Conservation (phyloP, 345 rosid genomes). For the Psidium guajava region DNA sequence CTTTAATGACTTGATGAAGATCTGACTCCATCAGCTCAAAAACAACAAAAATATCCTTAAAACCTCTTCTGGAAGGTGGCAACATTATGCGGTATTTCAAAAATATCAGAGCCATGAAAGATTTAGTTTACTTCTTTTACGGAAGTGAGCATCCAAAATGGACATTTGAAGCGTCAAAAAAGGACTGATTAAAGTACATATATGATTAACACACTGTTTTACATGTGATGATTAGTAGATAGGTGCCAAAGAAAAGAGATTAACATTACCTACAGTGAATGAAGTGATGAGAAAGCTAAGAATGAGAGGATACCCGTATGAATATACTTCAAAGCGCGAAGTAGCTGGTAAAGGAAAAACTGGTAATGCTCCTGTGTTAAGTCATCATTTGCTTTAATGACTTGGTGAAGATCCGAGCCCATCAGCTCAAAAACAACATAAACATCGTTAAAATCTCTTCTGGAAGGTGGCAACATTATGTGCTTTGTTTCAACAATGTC, state of each 20-base stretch:
- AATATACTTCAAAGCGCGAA: slow-evolving; percentile 78
- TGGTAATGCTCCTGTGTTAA: slow-evolving; percentile 81
- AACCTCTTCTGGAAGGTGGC: slow-evolving; percentile 81
- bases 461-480: slow-evolving; percentile 83
- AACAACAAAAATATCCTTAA: slow-evolving; percentile 86
- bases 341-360: slow-evolving; percentile 83
- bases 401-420: slow-evolving; percentile 91
- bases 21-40: slow-evolving; percentile 94
- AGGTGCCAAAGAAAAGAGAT: background rate
- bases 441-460: slow-evolving; percentile 85
- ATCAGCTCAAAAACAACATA: slow-evolving; percentile 93
- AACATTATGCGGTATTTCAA: slow-evolving; percentile 80
- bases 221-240: background rate
- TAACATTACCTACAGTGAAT: background rate
- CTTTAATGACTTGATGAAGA: slow-evolving; percentile 91
- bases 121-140: background rate
- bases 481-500: slow-evolving; percentile 90
- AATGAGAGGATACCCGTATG: slow-evolving; percentile 47
- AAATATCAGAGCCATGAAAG: slow-evolving; percentile 4
- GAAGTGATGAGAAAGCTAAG: background rate
- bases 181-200: background rate
- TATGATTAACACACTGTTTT: background rate
- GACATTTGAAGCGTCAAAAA: background rate
- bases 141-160: background rate
- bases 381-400: slow-evolving; percentile 87